Conservation (phyloP, 2,329 filamentous ascomycete genomes). For the Diaporthe humulicola region DNA sequence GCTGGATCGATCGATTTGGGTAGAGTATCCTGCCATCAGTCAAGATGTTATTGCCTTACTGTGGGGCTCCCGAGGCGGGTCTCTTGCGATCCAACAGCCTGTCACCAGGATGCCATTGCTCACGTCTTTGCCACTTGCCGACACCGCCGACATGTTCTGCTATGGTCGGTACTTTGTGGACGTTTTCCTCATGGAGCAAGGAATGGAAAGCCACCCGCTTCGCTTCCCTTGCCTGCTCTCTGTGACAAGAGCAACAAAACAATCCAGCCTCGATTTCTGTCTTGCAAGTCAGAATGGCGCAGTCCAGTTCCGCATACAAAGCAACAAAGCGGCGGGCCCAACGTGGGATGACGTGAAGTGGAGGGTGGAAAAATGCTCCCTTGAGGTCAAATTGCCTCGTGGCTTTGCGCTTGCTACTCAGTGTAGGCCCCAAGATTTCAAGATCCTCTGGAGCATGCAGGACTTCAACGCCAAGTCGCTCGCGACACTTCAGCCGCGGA, state of each 20-base stretch:
- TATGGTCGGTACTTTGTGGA: slow-evolving; percentile 84
- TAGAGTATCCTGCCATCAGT: slow-evolving; percentile 80
- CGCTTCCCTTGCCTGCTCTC: slow-evolving; percentile 82
- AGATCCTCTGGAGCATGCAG: slow-evolving; percentile 84
- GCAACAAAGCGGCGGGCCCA: slow-evolving; percentile 75
- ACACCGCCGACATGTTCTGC: slow-evolving; percentile 80
- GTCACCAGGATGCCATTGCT: slow-evolving; percentile 66
- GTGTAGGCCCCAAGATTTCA: slow-evolving; percentile 82
- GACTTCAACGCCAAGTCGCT: slow-evolving; percentile 86
- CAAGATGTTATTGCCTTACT: slow-evolving; percentile 80
- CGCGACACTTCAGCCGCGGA: slow-evolving; percentile 74
- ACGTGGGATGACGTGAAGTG: slow-evolving; percentile 88
- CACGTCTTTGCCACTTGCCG: slow-evolving; percentile 81
- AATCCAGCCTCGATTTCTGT: slow-evolving; percentile 78
- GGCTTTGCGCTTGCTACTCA: slow-evolving; percentile 81
- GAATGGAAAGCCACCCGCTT: slow-evolving; percentile 75
- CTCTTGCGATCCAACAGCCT: slow-evolving; percentile 62
- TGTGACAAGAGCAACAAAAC: slow-evolving; percentile 77
- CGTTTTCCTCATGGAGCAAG: slow-evolving; percentile 80
- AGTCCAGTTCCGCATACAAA: slow-evolving; percentile 80
- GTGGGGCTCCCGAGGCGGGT: slow-evolving; percentile 69
- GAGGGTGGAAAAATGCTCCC: slow-evolving; percentile 75
- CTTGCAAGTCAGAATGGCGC: slow-evolving; percentile 85
- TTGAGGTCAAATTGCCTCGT: slow-evolving; percentile 80
- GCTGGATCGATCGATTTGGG: slow-evolving; percentile 85